A percentile compares a stretch with the other conserved stretches of the same genome.
These are phyloP conservation scores for Ophiostoma pallidulum DNA, from an alignment of 2,329 filamentous ascomycete genomes.

Conservation along the genomic window DNA sequence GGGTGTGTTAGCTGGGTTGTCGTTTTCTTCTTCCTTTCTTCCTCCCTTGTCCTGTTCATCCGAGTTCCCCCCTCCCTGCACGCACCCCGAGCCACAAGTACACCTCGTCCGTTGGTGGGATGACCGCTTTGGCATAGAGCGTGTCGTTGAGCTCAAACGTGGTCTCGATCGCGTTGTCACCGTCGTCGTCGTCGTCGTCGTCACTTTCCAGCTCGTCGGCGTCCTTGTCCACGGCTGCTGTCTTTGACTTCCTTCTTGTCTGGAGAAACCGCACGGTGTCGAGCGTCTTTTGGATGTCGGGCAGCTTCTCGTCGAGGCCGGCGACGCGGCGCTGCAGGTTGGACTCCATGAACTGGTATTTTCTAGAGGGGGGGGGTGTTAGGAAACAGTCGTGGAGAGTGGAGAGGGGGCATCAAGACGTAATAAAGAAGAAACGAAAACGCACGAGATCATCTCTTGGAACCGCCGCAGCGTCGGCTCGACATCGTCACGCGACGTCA, in stretches of 20 bases:
- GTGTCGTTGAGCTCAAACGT: constrained; percentile 97
- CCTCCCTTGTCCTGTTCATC: not conserved
- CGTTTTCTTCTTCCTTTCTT: not conserved
- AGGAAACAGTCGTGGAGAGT: not conserved
- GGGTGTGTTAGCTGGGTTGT: constrained; percentile 25
- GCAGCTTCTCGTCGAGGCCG: constrained; percentile 87
- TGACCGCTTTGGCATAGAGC: constrained; percentile 76
- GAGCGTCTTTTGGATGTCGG: constrained; percentile 91
- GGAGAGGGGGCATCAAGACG: not conserved
- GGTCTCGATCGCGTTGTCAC: constrained; percentile 68
- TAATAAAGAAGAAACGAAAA: constrained; percentile 13
- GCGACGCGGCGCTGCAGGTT: constrained; percentile 77
- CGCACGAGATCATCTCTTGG: constrained; percentile 88
- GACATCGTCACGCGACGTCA: constrained; percentile 66
- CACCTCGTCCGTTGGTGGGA: constrained; percentile 79
- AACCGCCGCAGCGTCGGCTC: constrained; percentile 74
- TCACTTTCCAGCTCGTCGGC: not conserved
- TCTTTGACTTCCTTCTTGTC: constrained; percentile 15
- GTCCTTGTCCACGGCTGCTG: not conserved
- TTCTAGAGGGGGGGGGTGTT: constrained; percentile 41
- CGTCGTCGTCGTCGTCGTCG: constrained; percentile 25
- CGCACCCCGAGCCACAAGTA: constrained; percentile 91
- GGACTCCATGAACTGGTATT: constrained; percentile 99
- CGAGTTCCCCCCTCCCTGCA: constrained; percentile 15
- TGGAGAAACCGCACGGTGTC: constrained; percentile 84